These are phyloP conservation scores for Sordariomycetes sp. DNA, from an alignment of 2,329 filamentous ascomycete genomes.

Conservation along the genomic window DNA sequence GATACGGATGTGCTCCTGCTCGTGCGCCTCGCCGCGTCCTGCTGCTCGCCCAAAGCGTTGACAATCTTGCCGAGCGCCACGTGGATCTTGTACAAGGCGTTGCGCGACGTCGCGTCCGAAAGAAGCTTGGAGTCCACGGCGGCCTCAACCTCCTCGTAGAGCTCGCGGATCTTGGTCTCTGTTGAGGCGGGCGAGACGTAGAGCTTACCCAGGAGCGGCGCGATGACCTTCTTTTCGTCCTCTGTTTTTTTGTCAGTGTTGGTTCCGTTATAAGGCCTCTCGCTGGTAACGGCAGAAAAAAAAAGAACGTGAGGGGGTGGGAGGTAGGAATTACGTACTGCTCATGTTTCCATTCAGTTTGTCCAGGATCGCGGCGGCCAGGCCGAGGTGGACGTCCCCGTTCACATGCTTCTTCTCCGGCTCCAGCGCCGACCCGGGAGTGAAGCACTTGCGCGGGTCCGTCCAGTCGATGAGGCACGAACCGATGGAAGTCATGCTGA, in stretches of 20 bases:
- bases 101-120: slow-evolving; percentile 49
- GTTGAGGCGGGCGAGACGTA: slow-evolving; percentile 60
- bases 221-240: slow-evolving; percentile 77
- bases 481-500: slow-evolving; percentile 66
- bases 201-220: slow-evolving; percentile 71
- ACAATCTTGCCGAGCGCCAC: slow-evolving; percentile 58
- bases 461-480: slow-evolving; percentile 90
- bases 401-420: slow-evolving; percentile 54
- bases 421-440: slow-evolving; percentile 36
- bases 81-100: slow-evolving; percentile 59
- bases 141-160: slow-evolving; percentile 47
- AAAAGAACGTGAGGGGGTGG: background rate
- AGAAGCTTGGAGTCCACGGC: slow-evolving; percentile 53
- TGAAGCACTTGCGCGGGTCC: slow-evolving; percentile 71
- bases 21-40: slow-evolving; percentile 20
- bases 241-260: slow-evolving; percentile 35
- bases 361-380: slow-evolving; percentile 70
- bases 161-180: slow-evolving; percentile 43
- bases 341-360: slow-evolving; percentile 55
- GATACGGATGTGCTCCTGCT: slow-evolving; percentile 31
- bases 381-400: slow-evolving; percentile 68
- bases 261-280: background rate
- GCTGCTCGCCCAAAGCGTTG: slow-evolving; percentile 41
- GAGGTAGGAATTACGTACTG: slow-evolving; percentile 39
- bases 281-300: too few species aligned